phyloP scores from a whole-genome alignment of 2,329 filamentous ascomycete species.

The Celoporthe dispersa region DNA sequence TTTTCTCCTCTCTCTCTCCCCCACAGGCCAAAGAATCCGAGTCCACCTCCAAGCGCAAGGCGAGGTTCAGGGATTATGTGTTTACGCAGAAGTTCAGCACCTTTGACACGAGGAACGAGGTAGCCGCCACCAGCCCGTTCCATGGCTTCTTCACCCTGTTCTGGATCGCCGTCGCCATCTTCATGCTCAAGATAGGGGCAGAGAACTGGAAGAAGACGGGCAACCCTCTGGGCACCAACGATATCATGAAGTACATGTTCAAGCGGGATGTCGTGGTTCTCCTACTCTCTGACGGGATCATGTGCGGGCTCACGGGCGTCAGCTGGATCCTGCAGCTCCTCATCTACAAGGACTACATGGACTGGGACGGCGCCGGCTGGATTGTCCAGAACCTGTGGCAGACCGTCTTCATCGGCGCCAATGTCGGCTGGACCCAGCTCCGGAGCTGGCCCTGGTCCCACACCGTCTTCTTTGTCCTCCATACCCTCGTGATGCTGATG shows the following conservation, averaged over 20 bases:
- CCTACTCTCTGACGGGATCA: conserved; percentile 67
- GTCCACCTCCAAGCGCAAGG: conserved; percentile 31
- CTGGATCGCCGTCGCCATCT: conserved; percentile 71
- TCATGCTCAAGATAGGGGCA: conserved; percentile 68
- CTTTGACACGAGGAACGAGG: conserved; percentile 74
- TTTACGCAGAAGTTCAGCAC: conserved; percentile 76
- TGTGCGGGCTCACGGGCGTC: conserved; percentile 69
- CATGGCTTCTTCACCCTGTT: conserved; percentile 81
- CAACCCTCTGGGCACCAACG: conserved; percentile 69
- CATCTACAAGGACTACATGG: conserved; percentile 61
- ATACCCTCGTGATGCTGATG: conserved; percentile 78
- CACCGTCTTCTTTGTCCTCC: conserved; percentile 76
- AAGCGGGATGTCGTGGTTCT: conserved; percentile 56
- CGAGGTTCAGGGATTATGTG: conserved; percentile 58
- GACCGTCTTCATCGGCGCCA: conserved; percentile 61
- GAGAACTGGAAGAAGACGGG: conserved; percentile 73
- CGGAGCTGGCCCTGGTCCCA: conserved; percentile 85
- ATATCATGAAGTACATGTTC: conserved; percentile 73
- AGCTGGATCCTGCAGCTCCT: conserved; percentile 68
- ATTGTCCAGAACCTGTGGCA: conserved; percentile 79
- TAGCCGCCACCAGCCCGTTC: conserved; percentile 69
- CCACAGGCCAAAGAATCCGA: conserved; percentile 23
- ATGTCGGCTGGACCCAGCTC: conserved; percentile 69
- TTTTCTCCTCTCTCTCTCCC: background rate
- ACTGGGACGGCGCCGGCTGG: conserved; percentile 73